Percentiles rank a stretch among this genome's conserved stretches.
phyloP scores from a whole-genome alignment of 495 filamentous ascomycete genomes.

The Astrothelium subdiscretum region DNA sequence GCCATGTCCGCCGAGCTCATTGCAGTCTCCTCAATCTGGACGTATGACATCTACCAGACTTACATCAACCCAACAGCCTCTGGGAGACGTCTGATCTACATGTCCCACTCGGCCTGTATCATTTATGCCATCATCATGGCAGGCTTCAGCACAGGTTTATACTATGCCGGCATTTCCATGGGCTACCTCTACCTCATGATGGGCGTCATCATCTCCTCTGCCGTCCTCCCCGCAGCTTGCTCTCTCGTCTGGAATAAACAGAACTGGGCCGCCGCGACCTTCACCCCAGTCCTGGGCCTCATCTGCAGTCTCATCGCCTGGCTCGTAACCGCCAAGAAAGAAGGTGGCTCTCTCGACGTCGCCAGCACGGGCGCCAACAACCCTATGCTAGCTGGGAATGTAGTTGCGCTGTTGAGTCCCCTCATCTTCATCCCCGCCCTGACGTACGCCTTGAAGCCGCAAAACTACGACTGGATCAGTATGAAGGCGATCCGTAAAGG shows the following conservation, averaged over 20 bases:
- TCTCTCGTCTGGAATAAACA: slow-evolving; percentile 74
- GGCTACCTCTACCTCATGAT: slow-evolving; percentile 78
- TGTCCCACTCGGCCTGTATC: slow-evolving; percentile 67
- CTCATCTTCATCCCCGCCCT: slow-evolving; percentile 68
- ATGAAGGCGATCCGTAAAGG: slow-evolving; percentile 77
- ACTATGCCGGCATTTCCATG: slow-evolving; percentile 52
- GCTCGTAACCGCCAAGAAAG: slow-evolving; percentile 76
- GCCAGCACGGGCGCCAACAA: slow-evolving; percentile 64
- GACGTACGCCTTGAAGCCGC: slow-evolving; percentile 58
- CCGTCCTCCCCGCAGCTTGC: slow-evolving; percentile 64
- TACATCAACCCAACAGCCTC: slow-evolving; percentile 44
- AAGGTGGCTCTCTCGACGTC: slow-evolving; percentile 64
- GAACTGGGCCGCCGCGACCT: slow-evolving; percentile 65
- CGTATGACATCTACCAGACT: slow-evolving; percentile 70
- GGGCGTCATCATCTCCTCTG: slow-evolving; percentile 74
- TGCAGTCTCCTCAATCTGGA: slow-evolving; percentile 84
- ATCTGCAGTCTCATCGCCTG: slow-evolving; percentile 69
- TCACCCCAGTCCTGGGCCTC: slow-evolving; percentile 68
- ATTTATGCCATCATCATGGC: slow-evolving; percentile 76
- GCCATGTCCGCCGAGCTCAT: slow-evolving; percentile 85
- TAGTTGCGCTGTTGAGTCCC: slow-evolving; percentile 69
- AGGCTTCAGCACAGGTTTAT: slow-evolving; percentile 69
- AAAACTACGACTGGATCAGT: slow-evolving; percentile 82
- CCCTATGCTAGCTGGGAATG: slow-evolving; percentile 83
- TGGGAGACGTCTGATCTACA: slow-evolving; percentile 73